phyloP scores from a whole-genome alignment of 2,329 filamentous ascomycete species.

The Cordyceps cicadae region DNA sequence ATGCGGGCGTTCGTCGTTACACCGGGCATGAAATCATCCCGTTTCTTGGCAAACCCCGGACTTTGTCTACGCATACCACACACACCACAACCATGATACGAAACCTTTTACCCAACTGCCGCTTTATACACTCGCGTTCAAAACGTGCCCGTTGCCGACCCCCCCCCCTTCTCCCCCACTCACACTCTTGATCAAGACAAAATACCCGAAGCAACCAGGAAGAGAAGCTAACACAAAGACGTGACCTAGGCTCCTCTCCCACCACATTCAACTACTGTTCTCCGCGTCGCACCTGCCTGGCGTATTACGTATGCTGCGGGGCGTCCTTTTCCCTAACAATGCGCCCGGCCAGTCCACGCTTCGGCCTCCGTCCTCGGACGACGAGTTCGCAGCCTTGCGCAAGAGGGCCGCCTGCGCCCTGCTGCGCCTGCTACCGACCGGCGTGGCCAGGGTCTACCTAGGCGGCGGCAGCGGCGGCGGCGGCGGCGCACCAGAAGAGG shows the following conservation, averaged over 20 bases:
- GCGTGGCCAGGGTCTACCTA: slow-evolving; percentile 44
- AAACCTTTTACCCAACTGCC: neutral
- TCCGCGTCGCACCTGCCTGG: slow-evolving; percentile 57
- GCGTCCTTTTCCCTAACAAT: slow-evolving; percentile 80
- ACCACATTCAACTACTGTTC: slow-evolving; percentile 50
- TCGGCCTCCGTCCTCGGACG: slow-evolving; percentile 50
- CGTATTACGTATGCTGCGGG: slow-evolving; percentile 63
- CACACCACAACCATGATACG: neutral
- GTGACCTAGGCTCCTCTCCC: slow-evolving; percentile 46
- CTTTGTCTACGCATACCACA: neutral
- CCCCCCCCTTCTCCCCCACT: neutral
- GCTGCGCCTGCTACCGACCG: slow-evolving; percentile 39
- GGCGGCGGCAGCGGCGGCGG: slow-evolving; percentile 29
- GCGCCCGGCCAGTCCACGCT: slow-evolving; percentile 57
- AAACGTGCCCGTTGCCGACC: neutral
- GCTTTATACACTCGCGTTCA: neutral
- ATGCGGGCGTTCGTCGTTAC: neutral
- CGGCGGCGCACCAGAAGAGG: slow-evolving; percentile 19
- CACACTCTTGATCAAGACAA: neutral
- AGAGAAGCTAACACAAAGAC: slow-evolving; percentile 13
- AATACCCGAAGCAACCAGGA: slow-evolving; percentile 8
- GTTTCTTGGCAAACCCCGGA: neutral
- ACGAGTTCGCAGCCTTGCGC: slow-evolving; percentile 54
- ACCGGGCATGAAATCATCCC: neutral
- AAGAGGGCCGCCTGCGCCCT: slow-evolving; percentile 57